Evolutionary conservation across 768 basidiomycete species (phyloP), one percentile per base, ranked within the genome.

Genomic region (Rhodotorula diobovata): DNA sequence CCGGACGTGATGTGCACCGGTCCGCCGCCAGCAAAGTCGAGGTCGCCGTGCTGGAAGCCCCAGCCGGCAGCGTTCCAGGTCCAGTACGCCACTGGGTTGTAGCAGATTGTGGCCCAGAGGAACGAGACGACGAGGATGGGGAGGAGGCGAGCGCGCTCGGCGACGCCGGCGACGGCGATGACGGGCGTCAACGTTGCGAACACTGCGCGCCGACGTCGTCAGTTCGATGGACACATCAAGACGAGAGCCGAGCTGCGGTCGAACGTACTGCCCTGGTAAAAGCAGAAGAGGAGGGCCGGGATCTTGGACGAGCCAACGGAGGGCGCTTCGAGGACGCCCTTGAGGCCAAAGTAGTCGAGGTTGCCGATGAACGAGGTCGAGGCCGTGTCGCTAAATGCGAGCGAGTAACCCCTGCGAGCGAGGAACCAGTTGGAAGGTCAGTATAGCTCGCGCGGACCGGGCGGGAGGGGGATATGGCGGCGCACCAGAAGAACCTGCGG

Each of bases 1-100:
- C 93, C 93, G 71, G 88, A 89, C 59, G 88, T 88, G 68, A 93
- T 91, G 79, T 93, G 90, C 75, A 93, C 91, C 23, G 91, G 91
- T 18, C 90, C 90, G 28, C 91, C 91, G 84, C 91, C 91, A 65
- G 93, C 91, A 78, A 55, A 50, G 58, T 77, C 72, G 50, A 75
- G 63, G 1, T 57, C 68, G 16, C 70, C 59, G n/a, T 53, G 45
- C 85, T 87, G 70, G 80, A 87, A 89, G 14, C 85, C 88, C 93
- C 93, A 96, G 4, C 93, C 92, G 70, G 89, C 86, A 0, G 81
- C 74, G 62, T 86, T 86, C 91, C 91, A 94, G 9, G 81, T 80
- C 90, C 91, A 93, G 79, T 85, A 89, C 43, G 91, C 91, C 68
- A 94, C 84, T 16, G 90, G 91, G 30, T 68, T 62, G 66, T 69